phyloP scores from a whole-genome alignment of 257 asterid species.

The Nicotiana obtusifolia region DNA sequence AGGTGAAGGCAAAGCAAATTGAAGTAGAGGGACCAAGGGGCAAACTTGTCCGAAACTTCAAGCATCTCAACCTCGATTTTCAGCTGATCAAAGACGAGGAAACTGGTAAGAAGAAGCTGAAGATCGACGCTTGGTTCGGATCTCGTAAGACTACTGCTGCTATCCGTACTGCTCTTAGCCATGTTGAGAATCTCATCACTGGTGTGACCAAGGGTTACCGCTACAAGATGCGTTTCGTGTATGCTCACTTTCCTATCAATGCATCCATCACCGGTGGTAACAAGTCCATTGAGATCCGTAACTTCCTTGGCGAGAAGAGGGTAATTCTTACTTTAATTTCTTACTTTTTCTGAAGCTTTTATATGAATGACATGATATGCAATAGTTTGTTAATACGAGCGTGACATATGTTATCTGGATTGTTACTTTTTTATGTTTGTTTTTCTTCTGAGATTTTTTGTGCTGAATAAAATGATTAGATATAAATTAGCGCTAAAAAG shows the following conservation, averaged over 20 bases:
- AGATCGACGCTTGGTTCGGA: conserved; percentile 7
- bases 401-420: background rate
- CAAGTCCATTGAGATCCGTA: conserved; percentile 10
- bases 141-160: conserved; percentile 3
- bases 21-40: conserved; percentile 9
- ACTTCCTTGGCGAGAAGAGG: conserved; percentile 10
- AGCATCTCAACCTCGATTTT: conserved; percentile 11
- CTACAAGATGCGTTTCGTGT: conserved; percentile 9
- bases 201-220: conserved; percentile 4
- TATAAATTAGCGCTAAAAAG: no score
- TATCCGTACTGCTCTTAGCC: conserved; percentile 10
- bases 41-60: conserved; percentile 3
- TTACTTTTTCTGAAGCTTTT: background rate
- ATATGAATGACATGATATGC: background rate
- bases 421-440: background rate
- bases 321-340: background rate
- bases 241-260: conserved; percentile 6
- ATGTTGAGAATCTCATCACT: background rate
- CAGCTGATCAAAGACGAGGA: background rate
- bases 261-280: conserved; percentile 1
- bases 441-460: background rate
- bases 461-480: background rate
- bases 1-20: conserved; percentile 8
- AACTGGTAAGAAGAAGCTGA: conserved; percentile 1
- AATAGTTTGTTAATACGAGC: background rate